Percentiles rank a stretch among this genome's conserved stretches.
Conservation (phyloP, 495 filamentous ascomycete species). For the Pseudevernia furfuracea region DNA sequence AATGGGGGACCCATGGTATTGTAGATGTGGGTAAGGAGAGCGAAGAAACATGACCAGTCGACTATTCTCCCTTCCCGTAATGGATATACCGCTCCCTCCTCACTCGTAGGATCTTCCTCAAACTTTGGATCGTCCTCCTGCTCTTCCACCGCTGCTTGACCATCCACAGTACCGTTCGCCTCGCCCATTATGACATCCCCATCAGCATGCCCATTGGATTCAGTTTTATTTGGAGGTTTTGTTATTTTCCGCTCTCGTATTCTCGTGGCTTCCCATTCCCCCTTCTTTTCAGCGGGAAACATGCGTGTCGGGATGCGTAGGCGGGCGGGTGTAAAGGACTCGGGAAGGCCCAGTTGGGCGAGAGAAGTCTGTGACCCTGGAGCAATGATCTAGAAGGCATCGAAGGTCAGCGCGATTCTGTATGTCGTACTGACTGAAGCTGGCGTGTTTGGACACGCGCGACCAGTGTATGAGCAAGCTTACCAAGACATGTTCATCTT, state of each 20-base stretch:
- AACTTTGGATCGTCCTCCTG: constrained; percentile 49
- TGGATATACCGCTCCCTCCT: constrained; percentile 84
- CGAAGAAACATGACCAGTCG: constrained; percentile 86
- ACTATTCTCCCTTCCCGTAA: constrained; percentile 75
- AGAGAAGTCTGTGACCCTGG: constrained; percentile 90
- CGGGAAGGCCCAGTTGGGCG: constrained; percentile 85
- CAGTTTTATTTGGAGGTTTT: constrained; percentile 26
- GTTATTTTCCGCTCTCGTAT: constrained; percentile 54
- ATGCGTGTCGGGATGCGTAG: constrained; percentile 82
- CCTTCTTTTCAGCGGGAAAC: constrained; percentile 73
- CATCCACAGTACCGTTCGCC: constrained; percentile 24
- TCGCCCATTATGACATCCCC: constrained; percentile 46
- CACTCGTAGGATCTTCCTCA: constrained; percentile 80
- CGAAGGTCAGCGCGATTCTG: constrained; percentile 20
- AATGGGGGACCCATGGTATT: constrained; percentile 79
- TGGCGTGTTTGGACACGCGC: constrained; percentile 5
- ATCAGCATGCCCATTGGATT: constrained; percentile 30
- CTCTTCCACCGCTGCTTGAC: constrained; percentile 12
- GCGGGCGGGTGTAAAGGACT: constrained; percentile 80
- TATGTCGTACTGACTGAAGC: background rate
- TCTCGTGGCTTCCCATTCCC: constrained; percentile 77
- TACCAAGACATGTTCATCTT: constrained; percentile 71
- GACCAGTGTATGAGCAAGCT: constrained; percentile 15
- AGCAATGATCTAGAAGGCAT: constrained; percentile 64
- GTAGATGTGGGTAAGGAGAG: constrained; percentile 80